These are phyloP conservation scores for Prillingera fragicola DNA, from an alignment of 1,284 basidiomycete genomes.

Conservation along the genomic window DNA sequence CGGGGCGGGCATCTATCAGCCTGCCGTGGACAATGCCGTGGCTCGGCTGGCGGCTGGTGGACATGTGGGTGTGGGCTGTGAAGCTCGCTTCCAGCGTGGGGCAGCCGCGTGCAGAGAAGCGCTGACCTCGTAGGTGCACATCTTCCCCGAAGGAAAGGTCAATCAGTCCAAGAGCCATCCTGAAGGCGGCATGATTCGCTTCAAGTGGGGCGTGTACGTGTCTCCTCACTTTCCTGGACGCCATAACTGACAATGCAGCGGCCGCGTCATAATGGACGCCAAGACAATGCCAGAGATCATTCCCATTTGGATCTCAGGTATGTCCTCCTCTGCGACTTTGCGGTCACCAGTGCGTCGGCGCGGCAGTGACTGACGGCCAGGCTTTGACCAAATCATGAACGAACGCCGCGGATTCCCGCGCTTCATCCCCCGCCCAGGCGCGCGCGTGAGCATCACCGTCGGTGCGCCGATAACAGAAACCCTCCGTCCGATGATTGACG, in stretches of 20 bases:
- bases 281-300: conserved; percentile 70
- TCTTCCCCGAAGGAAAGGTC: conserved; percentile 90
- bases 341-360: neutral
- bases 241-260: conserved; percentile 51
- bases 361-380: conserved; percentile 49
- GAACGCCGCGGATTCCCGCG: conserved; percentile 57
- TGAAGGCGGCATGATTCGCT: conserved; percentile 60
- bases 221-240: conserved; percentile 11
- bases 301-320: conserved; percentile 87
- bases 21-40: conserved; percentile 75
- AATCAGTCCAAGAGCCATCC: conserved; percentile 65
- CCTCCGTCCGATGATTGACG: conserved; percentile 37
- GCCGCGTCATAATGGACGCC: conserved; percentile 76
- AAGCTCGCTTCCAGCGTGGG: neutral
- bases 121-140: conserved; percentile 61
- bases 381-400: conserved; percentile 86
- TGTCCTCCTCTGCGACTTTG: too few species aligned
- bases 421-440: conserved; percentile 39
- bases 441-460: conserved; percentile 40
- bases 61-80: conserved; percentile 64
- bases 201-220: conserved; percentile 95
- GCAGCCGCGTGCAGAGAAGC: neutral
- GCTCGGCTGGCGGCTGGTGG: conserved; percentile 69
- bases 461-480: conserved; percentile 36
- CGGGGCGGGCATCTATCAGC: conserved; percentile 83